Evolutionary conservation across 257 asterid genomes (phyloP).

Genomic region (Buddleja alternifolia): DNA sequence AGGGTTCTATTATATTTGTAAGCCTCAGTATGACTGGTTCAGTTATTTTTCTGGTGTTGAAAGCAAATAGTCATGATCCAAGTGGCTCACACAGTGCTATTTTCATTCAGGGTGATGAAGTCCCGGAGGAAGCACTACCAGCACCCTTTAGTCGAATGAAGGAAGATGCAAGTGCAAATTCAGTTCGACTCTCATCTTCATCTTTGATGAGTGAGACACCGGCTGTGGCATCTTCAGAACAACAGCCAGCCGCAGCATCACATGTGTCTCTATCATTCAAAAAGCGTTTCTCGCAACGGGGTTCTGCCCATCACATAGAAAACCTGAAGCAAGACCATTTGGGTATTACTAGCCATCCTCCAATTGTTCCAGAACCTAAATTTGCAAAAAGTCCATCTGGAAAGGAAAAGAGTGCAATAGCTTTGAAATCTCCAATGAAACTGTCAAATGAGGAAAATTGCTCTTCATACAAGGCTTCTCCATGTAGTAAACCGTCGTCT

Average conservation of each 20-base stretch:
- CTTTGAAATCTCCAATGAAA: slow-evolving; percentile 20
- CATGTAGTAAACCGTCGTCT: slow-evolving; percentile 12
- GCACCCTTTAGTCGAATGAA: slow-evolving; percentile 51
- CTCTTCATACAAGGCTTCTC: slow-evolving; percentile 23
- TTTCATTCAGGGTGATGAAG: slow-evolving; percentile 70
- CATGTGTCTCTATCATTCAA: slow-evolving; percentile 63
- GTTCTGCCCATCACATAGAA: slow-evolving; percentile 16
- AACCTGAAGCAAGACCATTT: slow-evolving; percentile 26
- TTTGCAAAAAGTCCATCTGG: neutral
- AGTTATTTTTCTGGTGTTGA: neutral
- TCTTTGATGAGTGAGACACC: slow-evolving; percentile 20
- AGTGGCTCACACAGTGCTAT: slow-evolving; percentile 13
- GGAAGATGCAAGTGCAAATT: slow-evolving; percentile 30
- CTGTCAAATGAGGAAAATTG: neutral
- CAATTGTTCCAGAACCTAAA: slow-evolving; percentile 23
- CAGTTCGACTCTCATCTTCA: slow-evolving; percentile 28
- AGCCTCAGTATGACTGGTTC: neutral
- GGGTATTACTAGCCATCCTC: slow-evolving; percentile 19
- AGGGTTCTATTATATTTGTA: neutral
- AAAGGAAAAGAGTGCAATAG: slow-evolving; percentile 6
- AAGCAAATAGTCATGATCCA: no score
- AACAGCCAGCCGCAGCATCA: slow-evolving; percentile 36
- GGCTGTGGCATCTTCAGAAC: slow-evolving; percentile 21
- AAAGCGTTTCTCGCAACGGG: slow-evolving; percentile 46
- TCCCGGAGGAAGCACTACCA: slow-evolving; percentile 76